Evolutionary conservation across 1,284 basidiomycete species (phyloP).

Genomic region (Trametes hirsuta): DNA sequence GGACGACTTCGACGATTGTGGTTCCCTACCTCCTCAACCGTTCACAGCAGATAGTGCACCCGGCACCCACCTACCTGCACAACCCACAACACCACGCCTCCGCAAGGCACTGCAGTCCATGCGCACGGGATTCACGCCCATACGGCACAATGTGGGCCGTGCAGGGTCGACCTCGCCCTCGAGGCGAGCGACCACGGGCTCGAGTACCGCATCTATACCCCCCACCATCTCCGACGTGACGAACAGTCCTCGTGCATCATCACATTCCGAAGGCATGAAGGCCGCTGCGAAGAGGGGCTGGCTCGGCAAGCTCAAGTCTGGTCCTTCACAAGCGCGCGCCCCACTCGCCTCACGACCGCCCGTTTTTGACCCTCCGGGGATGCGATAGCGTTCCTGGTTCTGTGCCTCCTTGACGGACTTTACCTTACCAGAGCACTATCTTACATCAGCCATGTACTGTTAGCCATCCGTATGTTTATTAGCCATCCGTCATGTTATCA

Average conservation of each 20-base stretch:
- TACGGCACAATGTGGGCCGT: slow-evolving; percentile 50
- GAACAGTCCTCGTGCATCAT: slow-evolving; percentile 56
- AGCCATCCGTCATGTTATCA: slow-evolving; percentile 14
- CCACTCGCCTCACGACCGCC: slow-evolving; percentile 22
- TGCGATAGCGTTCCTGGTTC: slow-evolving; percentile 12
- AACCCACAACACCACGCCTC: slow-evolving; percentile 57
- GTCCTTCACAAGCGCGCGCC: slow-evolving; percentile 16
- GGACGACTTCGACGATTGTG: slow-evolving; percentile 68
- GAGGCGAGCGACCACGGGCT: slow-evolving; percentile 31
- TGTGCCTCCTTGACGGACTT: background rate
- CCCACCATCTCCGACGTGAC: slow-evolving; percentile 62
- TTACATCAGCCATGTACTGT: slow-evolving; percentile 19
- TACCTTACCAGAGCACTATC: slow-evolving; percentile 13
- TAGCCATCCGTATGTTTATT: slow-evolving; percentile 27
- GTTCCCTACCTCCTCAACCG: slow-evolving; percentile 57
- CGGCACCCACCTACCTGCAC: slow-evolving; percentile 45
- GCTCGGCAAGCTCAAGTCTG: slow-evolving; percentile 37
- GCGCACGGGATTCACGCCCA: slow-evolving; percentile 73
- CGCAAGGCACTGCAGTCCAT: slow-evolving; percentile 57
- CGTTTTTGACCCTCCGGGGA: slow-evolving; percentile 24
- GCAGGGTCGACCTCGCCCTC: slow-evolving; percentile 33
- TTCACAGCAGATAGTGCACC: slow-evolving; percentile 57
- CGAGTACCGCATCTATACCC: slow-evolving; percentile 16
- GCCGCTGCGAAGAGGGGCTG: slow-evolving; percentile 34
- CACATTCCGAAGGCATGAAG: slow-evolving; percentile 28